These are phyloP conservation scores for Entoloma clypeatum DNA, from an alignment of 1,284 basidiomycete genomes.

Conservation along the genomic window DNA sequence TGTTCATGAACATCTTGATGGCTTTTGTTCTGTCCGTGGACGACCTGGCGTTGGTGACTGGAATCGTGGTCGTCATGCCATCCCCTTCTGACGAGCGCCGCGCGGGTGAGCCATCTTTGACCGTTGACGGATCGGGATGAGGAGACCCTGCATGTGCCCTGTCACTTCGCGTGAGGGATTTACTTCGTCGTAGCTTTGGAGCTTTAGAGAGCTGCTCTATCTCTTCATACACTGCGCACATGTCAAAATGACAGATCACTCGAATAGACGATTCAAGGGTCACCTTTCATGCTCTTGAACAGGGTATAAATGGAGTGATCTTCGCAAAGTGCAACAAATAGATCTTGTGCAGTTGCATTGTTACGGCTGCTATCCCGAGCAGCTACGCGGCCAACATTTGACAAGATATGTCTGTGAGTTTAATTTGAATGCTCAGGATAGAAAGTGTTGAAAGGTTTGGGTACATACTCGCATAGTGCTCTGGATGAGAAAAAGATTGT, in stretches of 20 bases:
- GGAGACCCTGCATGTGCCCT: constrained; percentile 38
- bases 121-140: constrained; percentile 33
- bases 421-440: constrained; percentile 16
- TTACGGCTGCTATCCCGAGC: constrained; percentile 80
- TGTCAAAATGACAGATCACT: constrained; percentile 18
- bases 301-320: constrained; percentile 80
- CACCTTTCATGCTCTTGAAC: constrained; percentile 88
- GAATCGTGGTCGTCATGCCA: constrained; percentile 24
- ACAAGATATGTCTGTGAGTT: constrained; percentile 67
- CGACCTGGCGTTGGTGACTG: constrained; percentile 30
- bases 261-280: too few relatives aligned
- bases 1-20: constrained; percentile 51
- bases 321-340: constrained; percentile 84
- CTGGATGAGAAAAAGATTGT: constrained; percentile 33
- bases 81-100: constrained; percentile 41
- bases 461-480: constrained; percentile 78
- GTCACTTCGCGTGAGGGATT: constrained; percentile 56
- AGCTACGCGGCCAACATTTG: constrained; percentile 78
- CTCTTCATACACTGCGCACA: constrained; percentile 62
- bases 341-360: constrained; percentile 70
- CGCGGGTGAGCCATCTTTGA: constrained; percentile 20
- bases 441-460: constrained; percentile 4
- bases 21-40: constrained; percentile 59
- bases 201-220: constrained; percentile 65
- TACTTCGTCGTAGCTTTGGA: constrained; percentile 59